Base-by-base conservation (phyloP, 805 yeast species). In the Clavispora phyllophila region DNA sequence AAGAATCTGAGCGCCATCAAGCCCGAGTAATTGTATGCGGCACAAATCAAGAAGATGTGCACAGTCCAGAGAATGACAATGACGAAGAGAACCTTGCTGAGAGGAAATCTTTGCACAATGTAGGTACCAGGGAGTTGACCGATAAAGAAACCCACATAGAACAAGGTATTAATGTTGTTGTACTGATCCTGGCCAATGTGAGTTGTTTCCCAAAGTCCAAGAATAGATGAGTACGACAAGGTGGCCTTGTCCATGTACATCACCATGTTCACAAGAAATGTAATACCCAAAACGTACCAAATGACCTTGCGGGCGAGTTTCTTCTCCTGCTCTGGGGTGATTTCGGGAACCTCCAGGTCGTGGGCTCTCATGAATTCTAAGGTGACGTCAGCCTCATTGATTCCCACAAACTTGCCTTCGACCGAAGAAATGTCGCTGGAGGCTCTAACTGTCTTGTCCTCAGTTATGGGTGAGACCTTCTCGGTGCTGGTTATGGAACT, bases 201-300 rank as follows among this genome's bases (percentile, higher is more conserved):
- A 1, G 77, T 73, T 43, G 72, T 78, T 7, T 61, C 68, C 57
- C 65, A 74, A 22, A 78, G 56, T 1, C 72, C 81, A 40, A 76
- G 62, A 38, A 76, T 64, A 0, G 78, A 63, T 13, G 75, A 67
- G 50, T 73, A 78, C 0, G 76, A 67, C 35, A 76, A 49, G 3
- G 79, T 70, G 3, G 76, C 76, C 49, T 78, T 78, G 55, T 77
- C 82, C 55, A 75, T 67, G 51, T 70, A 76, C 41, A 75, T 56
- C n/a, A 71, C 43, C 37, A 61, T 49, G 67, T 70, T 40, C 36
- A 65, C 38, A 57, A 65, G 17, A 63, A 65, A 51, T 55, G 55
- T 53, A 57, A 68, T 55, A 49, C 68, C 36, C 61, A 41, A 32
- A 4, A 52, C 63, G 27, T 63, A 53, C 58, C 58, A 60, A 9